phyloP scores from a whole-genome alignment of 176 grass and related monocot genomes.

The Ananas comosus region DNA sequence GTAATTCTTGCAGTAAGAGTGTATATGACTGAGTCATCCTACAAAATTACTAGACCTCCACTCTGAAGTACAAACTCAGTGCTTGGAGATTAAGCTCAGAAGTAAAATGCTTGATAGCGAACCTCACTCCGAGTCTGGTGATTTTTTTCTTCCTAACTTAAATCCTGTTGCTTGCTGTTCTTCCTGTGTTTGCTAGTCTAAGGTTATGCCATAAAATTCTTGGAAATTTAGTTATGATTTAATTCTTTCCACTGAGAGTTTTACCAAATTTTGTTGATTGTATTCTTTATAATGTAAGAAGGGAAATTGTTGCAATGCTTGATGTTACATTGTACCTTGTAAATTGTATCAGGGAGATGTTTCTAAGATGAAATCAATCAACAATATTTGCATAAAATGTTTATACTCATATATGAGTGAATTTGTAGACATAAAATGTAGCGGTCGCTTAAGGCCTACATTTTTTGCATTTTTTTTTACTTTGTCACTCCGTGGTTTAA shows the following conservation, averaged over 20 bases:
- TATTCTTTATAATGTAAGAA: neutral
- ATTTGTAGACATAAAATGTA: constrained; percentile 16
- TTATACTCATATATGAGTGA: constrained; percentile 4
- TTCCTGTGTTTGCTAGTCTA: neutral
- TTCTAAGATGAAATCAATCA: neutral
- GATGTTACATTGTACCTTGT: neutral
- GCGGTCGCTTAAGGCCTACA: neutral
- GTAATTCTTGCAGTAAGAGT: neutral
- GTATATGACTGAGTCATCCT: neutral
- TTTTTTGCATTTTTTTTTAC: too few species aligned
- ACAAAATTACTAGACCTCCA: neutral
- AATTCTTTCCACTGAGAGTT: neutral
- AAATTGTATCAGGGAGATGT: neutral
- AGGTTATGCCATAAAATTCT: neutral
- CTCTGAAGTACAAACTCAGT: neutral
- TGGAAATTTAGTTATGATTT: neutral
- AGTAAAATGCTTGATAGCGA: too few species aligned
- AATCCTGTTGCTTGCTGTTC: neutral
- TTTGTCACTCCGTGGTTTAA: too few species aligned
- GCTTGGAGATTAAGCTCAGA: too few species aligned
- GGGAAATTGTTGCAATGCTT: neutral
- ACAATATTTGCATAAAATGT: neutral
- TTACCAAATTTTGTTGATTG: neutral
- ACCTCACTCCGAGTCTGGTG: too few species aligned
- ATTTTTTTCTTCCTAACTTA: neutral